phyloP scores from a whole-genome alignment of 805 yeast species.

The Phaffomyces antillensis region DNA sequence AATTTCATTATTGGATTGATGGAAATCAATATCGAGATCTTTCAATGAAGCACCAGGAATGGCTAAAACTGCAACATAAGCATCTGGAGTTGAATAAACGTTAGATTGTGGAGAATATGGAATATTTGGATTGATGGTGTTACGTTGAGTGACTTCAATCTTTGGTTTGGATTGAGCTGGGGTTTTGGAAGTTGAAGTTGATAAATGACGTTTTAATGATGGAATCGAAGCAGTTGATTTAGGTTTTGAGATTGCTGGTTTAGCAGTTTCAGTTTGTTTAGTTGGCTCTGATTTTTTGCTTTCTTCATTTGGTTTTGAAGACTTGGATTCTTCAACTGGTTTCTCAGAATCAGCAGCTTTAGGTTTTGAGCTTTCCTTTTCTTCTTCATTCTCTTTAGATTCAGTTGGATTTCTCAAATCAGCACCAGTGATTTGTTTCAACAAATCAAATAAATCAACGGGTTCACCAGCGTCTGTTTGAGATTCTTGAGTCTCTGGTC shows the following conservation, averaged over 20 bases:
- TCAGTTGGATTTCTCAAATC: not conserved
- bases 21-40: constrained; percentile 49
- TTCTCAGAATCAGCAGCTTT: not conserved
- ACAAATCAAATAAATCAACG: not conserved
- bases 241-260: not conserved
- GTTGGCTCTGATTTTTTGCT: not conserved
- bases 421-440: constrained; percentile 2
- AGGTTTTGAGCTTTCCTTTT: not conserved
- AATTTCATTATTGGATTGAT: constrained; percentile 48
- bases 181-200: constrained; percentile 14
- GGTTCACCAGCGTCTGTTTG: not conserved
- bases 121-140: constrained; percentile 24
- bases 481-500: not conserved
- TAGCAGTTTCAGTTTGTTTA: constrained; percentile 1
- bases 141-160: constrained; percentile 22
- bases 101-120: constrained; percentile 56
- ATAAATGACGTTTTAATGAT: constrained; percentile 16
- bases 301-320: not conserved
- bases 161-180: constrained; percentile 17
- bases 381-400: not conserved
- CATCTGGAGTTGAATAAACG: constrained; percentile 42
- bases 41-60: constrained; percentile 53
- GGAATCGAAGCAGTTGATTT: constrained; percentile 3
- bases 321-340: not conserved
- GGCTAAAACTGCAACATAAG: constrained; percentile 42